These are phyloP conservation scores for Plasmopara viticola DNA, from an alignment of 352 stramenopile genomes.

Conservation along the genomic window DNA sequence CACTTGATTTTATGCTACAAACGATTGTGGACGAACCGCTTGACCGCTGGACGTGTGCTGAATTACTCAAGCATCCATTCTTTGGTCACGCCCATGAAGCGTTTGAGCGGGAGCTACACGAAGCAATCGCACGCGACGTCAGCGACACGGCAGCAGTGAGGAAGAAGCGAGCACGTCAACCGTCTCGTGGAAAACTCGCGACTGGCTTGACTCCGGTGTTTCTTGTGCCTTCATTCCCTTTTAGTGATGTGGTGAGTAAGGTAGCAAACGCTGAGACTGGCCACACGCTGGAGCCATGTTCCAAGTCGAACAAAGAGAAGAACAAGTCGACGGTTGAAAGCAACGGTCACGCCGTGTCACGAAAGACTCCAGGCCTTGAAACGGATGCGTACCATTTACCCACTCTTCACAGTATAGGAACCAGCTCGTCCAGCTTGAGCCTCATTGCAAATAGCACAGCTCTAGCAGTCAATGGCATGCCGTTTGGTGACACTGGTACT, in stretches of 20 bases:
- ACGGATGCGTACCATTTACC: slow-evolving; percentile 25
- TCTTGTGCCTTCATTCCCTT: slow-evolving; percentile 7
- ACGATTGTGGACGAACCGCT: slow-evolving; percentile 75
- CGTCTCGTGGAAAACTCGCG: slow-evolving; percentile 12
- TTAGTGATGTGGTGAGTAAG: slow-evolving; percentile 12
- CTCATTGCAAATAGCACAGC: slow-evolving; percentile 23
- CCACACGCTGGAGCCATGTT: slow-evolving; percentile 19
- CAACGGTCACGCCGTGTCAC: slow-evolving; percentile 10
- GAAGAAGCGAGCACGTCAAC: slow-evolving; percentile 57
- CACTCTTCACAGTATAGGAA: slow-evolving; percentile 25
- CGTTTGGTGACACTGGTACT: slow-evolving; percentile 1
- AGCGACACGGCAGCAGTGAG: slow-evolving; percentile 47
- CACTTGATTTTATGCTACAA: slow-evolving; percentile 63
- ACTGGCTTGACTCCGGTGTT: slow-evolving; percentile 12
- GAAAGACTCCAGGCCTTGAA: slow-evolving; percentile 16
- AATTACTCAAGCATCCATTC: slow-evolving; percentile 69
- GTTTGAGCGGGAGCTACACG: slow-evolving; percentile 64
- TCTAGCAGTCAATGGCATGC: slow-evolving; percentile 1
- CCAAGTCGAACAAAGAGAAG: slow-evolving; percentile 21
- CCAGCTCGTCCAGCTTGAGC: slow-evolving; percentile 26
- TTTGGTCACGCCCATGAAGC: slow-evolving; percentile 47
- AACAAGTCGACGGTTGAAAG: slow-evolving; percentile 3
- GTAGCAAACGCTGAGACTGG: slow-evolving; percentile 6
- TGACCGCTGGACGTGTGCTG: slow-evolving; percentile 71
- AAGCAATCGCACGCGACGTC: slow-evolving; percentile 59